Base-by-base conservation (phyloP, 108 stramenopile genomes). In the Aurantiochytrium sp. region DNA sequence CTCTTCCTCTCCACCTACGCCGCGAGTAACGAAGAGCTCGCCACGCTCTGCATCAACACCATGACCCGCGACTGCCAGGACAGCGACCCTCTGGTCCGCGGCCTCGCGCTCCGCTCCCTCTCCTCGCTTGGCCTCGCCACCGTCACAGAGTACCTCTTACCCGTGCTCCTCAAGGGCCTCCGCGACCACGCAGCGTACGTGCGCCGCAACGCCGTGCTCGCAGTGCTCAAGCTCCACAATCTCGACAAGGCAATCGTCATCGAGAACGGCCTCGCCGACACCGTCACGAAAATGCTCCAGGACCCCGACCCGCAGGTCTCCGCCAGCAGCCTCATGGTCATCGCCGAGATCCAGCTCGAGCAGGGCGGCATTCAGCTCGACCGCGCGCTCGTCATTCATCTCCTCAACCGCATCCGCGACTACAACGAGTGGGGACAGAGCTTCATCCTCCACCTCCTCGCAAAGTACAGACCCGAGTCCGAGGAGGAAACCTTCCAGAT, bases 31-130 rank as follows among this genome's bases (percentile, higher is more conserved):
- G 97, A 98, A 37, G 98, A 99, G 69, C 91, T 99, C 90, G 98
- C 98, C 22, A 96, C 97, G 88, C 99, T 99, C 97, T 98, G 97
- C 89, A 98, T 97, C 90, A 99, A 99, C 92, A 98, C 99, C 19
- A 90, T 99, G 73, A 95, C 95, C 68, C 96, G 97, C 59, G 99
- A 99, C 93, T 98, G 97, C 81, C 86, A 37, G 41, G 88, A 98
- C 89, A 97, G 97, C 30, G 98, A 99, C 91, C 99, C 99, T 42
- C 97, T 99, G 96, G 98, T 99, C 4, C 94, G 99, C 10, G 99
- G 99, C 19, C 89, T 99, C 85, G 99, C 99, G 4, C 89, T 99
- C 86, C 93, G 99, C 24, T 92, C 96, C 69, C 90, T 99, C 85
- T 98, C 97, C 89, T 93, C 93, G 17, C 90, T 99, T 68, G 93